Conservation (phyloP, 2,329 filamentous ascomycete species). For the Apiospora phragmitis region DNA sequence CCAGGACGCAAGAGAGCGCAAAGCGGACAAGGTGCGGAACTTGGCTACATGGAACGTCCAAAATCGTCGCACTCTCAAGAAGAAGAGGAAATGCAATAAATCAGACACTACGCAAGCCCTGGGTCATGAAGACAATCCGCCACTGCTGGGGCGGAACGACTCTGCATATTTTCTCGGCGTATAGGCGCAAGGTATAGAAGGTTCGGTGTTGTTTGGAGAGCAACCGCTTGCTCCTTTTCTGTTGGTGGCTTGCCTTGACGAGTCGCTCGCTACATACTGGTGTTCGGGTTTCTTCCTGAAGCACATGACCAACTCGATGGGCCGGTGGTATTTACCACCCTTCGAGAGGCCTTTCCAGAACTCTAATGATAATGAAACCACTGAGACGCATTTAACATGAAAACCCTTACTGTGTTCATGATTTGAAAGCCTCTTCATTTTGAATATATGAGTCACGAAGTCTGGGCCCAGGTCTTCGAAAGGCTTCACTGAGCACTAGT, state of each 20-base stretch:
- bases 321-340: not conserved
- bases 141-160: not conserved
- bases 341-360: not conserved
- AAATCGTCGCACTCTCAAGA: conserved; percentile 28
- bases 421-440: not conserved
- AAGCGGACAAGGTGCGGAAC: conserved; percentile 33
- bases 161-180: not conserved
- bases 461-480: not conserved
- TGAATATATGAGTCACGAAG: not conserved
- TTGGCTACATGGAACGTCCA: conserved; percentile 32
- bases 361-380: not conserved
- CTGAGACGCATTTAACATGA: not conserved
- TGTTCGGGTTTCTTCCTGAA: not conserved
- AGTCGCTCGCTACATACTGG: not conserved
- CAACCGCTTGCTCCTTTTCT: not conserved
- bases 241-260: not conserved
- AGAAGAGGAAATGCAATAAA: conserved; percentile 28
- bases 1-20: conserved; percentile 35
- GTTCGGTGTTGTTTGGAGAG: not conserved
- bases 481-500: not conserved
- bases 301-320: not conserved
- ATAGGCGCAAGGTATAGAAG: not conserved
- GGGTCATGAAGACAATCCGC: not conserved
- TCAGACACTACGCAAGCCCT: not conserved
- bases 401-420: not conserved